These are phyloP conservation scores for Diaporthe sp. DNA, from an alignment of 2,329 filamentous ascomycete species.

Conservation along the genomic window DNA sequence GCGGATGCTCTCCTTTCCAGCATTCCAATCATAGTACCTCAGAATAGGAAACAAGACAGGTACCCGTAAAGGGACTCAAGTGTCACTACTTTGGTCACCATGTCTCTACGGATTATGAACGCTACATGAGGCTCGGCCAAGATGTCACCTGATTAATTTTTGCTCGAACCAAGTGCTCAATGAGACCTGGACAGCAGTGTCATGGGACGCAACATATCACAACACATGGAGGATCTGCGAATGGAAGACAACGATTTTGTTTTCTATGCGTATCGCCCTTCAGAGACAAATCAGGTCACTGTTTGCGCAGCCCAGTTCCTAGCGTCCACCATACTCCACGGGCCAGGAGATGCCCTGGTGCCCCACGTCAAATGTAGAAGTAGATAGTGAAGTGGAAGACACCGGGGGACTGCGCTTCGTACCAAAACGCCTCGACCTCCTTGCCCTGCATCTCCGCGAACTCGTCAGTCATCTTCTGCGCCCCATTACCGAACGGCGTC, in stretches of 20 bases:
- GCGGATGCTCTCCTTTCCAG: background rate
- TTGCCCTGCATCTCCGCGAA: background rate
- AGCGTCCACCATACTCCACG: background rate
- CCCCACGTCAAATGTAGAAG: background rate
- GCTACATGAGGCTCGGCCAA: background rate
- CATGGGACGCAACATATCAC: background rate
- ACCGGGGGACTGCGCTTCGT: background rate
- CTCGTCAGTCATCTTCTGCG: conserved; percentile 6
- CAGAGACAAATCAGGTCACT: background rate
- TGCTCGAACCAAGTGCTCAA: background rate
- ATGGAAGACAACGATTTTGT: background rate
- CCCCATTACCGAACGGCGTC: background rate
- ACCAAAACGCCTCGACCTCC: background rate
- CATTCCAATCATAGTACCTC: background rate
- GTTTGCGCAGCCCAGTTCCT: background rate
- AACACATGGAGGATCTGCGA: background rate
- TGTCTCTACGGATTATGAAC: too few relatives aligned
- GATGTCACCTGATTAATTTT: background rate
- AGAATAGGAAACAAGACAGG: background rate
- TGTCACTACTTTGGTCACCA: background rate
- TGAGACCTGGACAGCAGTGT: background rate
- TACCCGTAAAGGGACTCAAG: background rate
- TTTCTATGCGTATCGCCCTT: background rate
- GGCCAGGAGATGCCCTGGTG: background rate
- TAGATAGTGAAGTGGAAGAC: background rate